These are phyloP conservation scores for Nyssa sinensis DNA, from an alignment of 148 eudicot genomes.

Conservation along the genomic window DNA sequence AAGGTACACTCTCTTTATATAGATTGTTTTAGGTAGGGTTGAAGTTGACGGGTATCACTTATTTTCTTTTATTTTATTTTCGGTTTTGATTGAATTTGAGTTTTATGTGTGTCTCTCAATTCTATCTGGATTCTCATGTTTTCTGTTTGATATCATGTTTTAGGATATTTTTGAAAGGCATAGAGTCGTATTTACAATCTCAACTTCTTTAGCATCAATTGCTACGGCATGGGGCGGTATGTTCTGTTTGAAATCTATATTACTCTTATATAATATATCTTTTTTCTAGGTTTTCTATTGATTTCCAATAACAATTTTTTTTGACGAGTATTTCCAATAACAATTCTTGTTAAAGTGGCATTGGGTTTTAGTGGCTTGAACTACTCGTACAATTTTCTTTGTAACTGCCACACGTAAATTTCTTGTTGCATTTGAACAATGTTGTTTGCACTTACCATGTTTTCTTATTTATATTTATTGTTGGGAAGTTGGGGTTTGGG, in stretches of 20 bases:
- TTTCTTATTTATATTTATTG: no score
- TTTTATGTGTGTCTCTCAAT: slow-evolving; percentile 1
- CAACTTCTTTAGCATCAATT: slow-evolving; percentile 82
- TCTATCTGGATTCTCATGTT: slow-evolving; percentile 7
- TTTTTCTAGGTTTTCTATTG: not conserved
- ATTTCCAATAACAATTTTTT: not conserved
- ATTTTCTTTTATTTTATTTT: slow-evolving; percentile 4
- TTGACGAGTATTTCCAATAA: not conserved
- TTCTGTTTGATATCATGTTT: slow-evolving; percentile 6
- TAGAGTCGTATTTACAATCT: slow-evolving; percentile 80
- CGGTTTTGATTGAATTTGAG: slow-evolving; percentile 4
- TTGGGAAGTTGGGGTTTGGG: no score
- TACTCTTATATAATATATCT: not conserved
- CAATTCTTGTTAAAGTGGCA: not conserved
- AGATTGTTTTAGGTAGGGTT: not conserved
- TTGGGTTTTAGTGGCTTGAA: not conserved
- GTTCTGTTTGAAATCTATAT: slow-evolving; percentile 12
- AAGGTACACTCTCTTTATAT: slow-evolving; percentile 42
- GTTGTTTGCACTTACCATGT: not conserved
- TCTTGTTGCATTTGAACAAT: not conserved
- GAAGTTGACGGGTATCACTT: not conserved
- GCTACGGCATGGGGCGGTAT: slow-evolving; percentile 83
- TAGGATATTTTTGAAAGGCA: slow-evolving; percentile 94
- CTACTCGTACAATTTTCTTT: not conserved
- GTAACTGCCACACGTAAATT: not conserved